Percentiles rank a stretch among this genome's conserved stretches.
Evolutionary conservation across 208 protist genomes (phyloP).

Genomic region (Acanthamoeba sp.): DNA sequence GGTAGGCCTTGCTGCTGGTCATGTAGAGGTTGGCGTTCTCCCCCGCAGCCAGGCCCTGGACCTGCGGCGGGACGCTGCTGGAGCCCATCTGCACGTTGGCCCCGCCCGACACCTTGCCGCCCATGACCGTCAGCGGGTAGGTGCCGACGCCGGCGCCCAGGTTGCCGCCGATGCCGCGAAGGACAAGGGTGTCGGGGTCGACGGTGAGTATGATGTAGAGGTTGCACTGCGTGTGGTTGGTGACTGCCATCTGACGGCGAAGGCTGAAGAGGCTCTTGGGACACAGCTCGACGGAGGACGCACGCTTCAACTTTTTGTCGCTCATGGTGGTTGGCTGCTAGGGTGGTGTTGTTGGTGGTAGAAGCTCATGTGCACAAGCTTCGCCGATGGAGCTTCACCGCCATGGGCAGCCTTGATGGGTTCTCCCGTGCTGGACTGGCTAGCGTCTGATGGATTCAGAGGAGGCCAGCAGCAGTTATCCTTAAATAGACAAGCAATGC

Average conservation of each 20-base stretch:
- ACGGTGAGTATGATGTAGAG: not conserved
- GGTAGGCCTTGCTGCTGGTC: not conserved
- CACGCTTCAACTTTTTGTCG: not conserved
- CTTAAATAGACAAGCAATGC: no score
- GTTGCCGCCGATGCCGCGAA: not conserved
- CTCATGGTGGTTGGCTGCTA: no score
- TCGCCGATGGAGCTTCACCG: no score
- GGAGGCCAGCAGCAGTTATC: no score
- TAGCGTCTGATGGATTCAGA: no score
- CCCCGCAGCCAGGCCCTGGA: not conserved
- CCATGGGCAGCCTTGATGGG: no score
- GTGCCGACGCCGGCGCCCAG: not conserved
- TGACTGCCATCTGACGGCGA: not conserved
- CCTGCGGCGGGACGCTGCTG: not conserved
- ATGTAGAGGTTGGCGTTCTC: not conserved
- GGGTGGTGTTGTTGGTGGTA: no score
- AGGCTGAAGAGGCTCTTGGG: not conserved
- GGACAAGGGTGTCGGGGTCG: not conserved
- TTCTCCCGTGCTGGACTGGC: no score
- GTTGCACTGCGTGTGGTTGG: not conserved
- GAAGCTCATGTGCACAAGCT: no score
- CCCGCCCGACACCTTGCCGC: not conserved
- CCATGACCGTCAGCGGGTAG: not conserved
- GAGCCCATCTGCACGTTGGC: not conserved
- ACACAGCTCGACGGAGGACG: not conserved